These are phyloP conservation scores for Penicillium sp. DNA, from an alignment of 2,329 filamentous ascomycete species.

Conservation along the genomic window DNA sequence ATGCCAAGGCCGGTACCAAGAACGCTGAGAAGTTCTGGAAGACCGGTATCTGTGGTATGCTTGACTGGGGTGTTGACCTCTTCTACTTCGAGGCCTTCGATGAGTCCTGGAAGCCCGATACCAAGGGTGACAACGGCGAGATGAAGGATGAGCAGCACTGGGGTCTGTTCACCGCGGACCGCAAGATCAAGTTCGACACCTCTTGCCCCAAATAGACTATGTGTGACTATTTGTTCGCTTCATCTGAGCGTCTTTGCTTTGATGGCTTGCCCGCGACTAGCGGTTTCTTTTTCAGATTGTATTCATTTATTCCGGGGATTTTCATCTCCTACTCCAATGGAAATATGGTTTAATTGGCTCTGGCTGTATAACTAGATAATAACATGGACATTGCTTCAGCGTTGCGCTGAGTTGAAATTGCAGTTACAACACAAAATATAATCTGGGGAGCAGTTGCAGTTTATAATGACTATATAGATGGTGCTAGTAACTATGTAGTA, in stretches of 20 bases:
- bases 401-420: neutral
- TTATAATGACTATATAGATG: too few species aligned
- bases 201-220: slow-evolving; percentile 40
- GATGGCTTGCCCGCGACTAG: neutral
- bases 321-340: neutral
- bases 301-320: slow-evolving; percentile 10
- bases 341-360: slow-evolving; percentile 6
- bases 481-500: too few species aligned
- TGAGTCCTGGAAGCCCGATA: slow-evolving; percentile 68
- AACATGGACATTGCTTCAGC: neutral
- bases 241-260: neutral
- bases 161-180: slow-evolving; percentile 64
- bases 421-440: neutral
- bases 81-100: slow-evolving; percentile 76
- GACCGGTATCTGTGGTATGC: slow-evolving; percentile 62
- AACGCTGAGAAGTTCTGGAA: slow-evolving; percentile 63
- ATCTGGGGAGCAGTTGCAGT: too few species aligned
- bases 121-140: slow-evolving; percentile 62
- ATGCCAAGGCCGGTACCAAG: slow-evolving; percentile 58
- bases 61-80: slow-evolving; percentile 65
- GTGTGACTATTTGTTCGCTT: slow-evolving; percentile 1
- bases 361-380: neutral
- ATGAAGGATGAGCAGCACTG: slow-evolving; percentile 65
- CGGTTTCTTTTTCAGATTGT: slow-evolving; percentile 15
- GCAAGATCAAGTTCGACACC: slow-evolving; percentile 57